Conservation (phyloP, 495 filamentous ascomycete species). For the Penicillium subrubescens region DNA sequence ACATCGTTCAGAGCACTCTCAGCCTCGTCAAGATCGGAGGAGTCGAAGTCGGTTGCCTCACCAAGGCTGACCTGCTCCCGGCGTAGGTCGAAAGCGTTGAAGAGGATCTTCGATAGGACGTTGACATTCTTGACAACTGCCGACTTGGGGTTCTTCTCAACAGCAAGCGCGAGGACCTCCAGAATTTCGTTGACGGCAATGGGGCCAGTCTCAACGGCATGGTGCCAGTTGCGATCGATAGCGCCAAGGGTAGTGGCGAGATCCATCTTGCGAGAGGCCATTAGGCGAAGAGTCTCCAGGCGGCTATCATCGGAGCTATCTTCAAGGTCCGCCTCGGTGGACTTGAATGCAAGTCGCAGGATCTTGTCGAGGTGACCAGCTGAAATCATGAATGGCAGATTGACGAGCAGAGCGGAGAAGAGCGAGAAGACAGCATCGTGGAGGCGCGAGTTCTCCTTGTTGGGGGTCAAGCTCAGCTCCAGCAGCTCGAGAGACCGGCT, state of each 20-base stretch:
- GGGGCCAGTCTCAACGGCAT: slow-evolving; percentile 60
- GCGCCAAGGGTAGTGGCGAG: slow-evolving; percentile 67
- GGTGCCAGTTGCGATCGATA: slow-evolving; percentile 67
- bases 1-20: slow-evolving; percentile 66
- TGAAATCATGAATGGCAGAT: slow-evolving; percentile 85
- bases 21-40: slow-evolving; percentile 59
- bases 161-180: slow-evolving; percentile 61
- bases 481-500: slow-evolving; percentile 70
- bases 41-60: slow-evolving; percentile 42
- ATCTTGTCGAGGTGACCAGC: slow-evolving; percentile 68
- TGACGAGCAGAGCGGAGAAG: slow-evolving; percentile 72
- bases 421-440: slow-evolving; percentile 83
- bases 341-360: slow-evolving; percentile 67
- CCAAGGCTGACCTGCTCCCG: slow-evolving; percentile 48
- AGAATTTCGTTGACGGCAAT: slow-evolving; percentile 68
- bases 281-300: slow-evolving; percentile 64
- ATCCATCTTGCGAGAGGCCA: slow-evolving; percentile 69
- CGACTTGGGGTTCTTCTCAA: slow-evolving; percentile 77
- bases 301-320: slow-evolving; percentile 64
- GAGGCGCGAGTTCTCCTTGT: slow-evolving; percentile 57
- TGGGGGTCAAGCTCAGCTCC: slow-evolving; percentile 56
- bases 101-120: slow-evolving; percentile 68
- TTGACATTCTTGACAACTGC: slow-evolving; percentile 68
- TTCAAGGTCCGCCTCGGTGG: slow-evolving; percentile 57
- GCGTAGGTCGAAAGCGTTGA: slow-evolving; percentile 72